These are phyloP conservation scores for Aspergillus homomorphus DNA, from an alignment of 495 filamentous ascomycete genomes.

Conservation along the genomic window DNA sequence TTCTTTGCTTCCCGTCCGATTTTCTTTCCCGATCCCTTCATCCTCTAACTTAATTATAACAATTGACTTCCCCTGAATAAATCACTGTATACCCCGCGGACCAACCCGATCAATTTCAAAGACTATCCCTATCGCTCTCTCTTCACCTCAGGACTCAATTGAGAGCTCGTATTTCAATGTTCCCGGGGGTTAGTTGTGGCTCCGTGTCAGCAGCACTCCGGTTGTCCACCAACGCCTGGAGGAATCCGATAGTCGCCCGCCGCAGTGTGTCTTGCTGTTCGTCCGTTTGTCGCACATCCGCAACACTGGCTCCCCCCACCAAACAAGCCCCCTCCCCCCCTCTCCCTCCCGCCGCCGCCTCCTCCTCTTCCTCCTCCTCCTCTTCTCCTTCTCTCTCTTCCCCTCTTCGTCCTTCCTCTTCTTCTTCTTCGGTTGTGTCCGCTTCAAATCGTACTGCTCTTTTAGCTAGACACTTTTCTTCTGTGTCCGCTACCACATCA, in stretches of 20 bases:
- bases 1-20: neutral
- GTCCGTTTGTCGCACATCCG: constrained; percentile 39
- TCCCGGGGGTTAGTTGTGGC: neutral
- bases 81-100: constrained; percentile 13
- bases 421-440: constrained; percentile 19
- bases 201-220: constrained; percentile 18
- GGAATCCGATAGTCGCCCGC: constrained; percentile 26
- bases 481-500: constrained; percentile 21
- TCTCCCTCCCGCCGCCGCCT: constrained; percentile 33
- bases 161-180: neutral
- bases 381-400: constrained; percentile 1
- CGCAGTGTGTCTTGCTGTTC: constrained; percentile 15
- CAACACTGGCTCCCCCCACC: constrained; percentile 44
- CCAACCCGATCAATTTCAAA: too few relatives aligned
- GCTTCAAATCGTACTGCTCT: constrained; percentile 26
- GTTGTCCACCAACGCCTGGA: constrained; percentile 41
- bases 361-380: constrained; percentile 24
- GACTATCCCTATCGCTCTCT: too few relatives aligned
- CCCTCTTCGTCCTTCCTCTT: constrained; percentile 16
- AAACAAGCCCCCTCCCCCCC: constrained; percentile 39
- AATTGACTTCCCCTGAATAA: constrained; percentile 9
- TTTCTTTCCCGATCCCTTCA: constrained; percentile 4
- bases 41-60: constrained; percentile 5
- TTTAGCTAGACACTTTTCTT: constrained; percentile 28
- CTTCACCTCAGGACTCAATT: too few relatives aligned